phyloP scores from a whole-genome alignment of 2,329 filamentous ascomycete species.

The Pyrenophora tritici-repentis region DNA sequence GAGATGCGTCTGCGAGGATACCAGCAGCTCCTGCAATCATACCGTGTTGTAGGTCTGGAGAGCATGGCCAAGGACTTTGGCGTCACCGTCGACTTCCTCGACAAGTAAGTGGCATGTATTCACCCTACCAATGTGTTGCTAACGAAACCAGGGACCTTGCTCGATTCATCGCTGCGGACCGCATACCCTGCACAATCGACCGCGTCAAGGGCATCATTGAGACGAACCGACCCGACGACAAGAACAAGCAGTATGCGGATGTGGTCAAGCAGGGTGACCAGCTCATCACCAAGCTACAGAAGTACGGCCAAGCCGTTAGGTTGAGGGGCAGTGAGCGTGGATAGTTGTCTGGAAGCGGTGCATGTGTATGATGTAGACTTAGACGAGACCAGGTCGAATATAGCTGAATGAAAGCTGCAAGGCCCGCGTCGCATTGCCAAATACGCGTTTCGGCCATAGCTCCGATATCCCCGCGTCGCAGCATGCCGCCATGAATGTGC shows the following conservation, averaged over 20 bases:
- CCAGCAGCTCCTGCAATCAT: constrained; percentile 95
- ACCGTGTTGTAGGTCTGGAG: constrained; percentile 92
- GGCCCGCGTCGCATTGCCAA: constrained; percentile 14
- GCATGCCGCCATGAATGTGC: constrained; percentile 11
- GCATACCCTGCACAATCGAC: constrained; percentile 96
- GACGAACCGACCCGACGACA: constrained; percentile 96
- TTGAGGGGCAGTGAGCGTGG: constrained; percentile 93
- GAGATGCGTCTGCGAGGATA: constrained; percentile 98
- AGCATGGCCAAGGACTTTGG: constrained; percentile 98
- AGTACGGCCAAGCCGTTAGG: constrained; percentile 96
- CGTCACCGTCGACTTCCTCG: constrained; percentile 93
- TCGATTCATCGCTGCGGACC: constrained; percentile 93
- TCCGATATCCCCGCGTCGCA: constrained; percentile 12
- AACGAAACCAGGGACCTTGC: constrained; percentile 74
- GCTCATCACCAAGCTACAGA: constrained; percentile 97
- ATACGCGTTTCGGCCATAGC: constrained; percentile 12
- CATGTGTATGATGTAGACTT: constrained; percentile 33
- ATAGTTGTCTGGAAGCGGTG: constrained; percentile 47
- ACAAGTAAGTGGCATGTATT: constrained; percentile 67
- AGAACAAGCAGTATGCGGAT: constrained; percentile 99
- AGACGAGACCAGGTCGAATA: constrained; percentile 21
- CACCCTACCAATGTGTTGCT: constrained; percentile 6
- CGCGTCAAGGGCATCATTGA: constrained; percentile 96
- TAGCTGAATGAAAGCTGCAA: constrained; percentile 15
- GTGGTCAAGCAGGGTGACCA: constrained; percentile 97